Conservation (phyloP, 352 stramenopile species). For the Thalassiosira mediterranea region DNA sequence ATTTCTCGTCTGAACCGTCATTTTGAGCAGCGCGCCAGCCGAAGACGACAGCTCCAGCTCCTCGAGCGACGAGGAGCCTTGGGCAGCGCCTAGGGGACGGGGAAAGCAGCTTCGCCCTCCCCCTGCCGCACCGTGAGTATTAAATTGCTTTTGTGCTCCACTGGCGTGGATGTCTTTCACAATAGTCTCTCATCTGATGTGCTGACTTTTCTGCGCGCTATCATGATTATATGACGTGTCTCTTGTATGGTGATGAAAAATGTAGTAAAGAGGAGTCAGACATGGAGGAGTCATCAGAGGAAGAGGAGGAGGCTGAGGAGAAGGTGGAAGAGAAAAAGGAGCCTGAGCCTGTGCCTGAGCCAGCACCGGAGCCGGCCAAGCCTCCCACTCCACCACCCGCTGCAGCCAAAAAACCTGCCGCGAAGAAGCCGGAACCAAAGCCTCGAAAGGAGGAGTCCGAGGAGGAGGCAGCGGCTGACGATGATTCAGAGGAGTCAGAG, state of each 20-base stretch:
- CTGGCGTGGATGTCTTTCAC: conserved; percentile 16
- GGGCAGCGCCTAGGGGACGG: conserved; percentile 27
- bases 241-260: too few relatives aligned
- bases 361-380: neutral
- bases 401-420: conserved; percentile 7
- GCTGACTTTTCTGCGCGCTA: neutral
- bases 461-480: conserved; percentile 16
- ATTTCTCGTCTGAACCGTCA: neutral
- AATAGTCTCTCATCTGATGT: too few relatives aligned
- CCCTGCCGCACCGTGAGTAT: conserved; percentile 21
- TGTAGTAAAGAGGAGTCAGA: conserved; percentile 58
- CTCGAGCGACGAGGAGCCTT: conserved; percentile 35
- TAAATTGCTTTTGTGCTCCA: neutral
- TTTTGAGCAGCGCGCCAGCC: conserved; percentile 8
- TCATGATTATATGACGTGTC: neutral
- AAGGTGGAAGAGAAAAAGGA: conserved; percentile 33
- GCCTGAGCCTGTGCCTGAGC: conserved; percentile 3
- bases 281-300: conserved; percentile 57
- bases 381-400: too few relatives aligned
- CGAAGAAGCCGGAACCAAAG: conserved; percentile 9
- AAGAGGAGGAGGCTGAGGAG: conserved; percentile 46
- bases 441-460: conserved; percentile 4
- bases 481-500: conserved; percentile 43
- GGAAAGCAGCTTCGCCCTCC: conserved; percentile 56
- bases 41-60: conserved; percentile 46